Evolutionary conservation across 108 stramenopile genomes (phyloP).

Genomic region (Cyclotella baltica): DNA sequence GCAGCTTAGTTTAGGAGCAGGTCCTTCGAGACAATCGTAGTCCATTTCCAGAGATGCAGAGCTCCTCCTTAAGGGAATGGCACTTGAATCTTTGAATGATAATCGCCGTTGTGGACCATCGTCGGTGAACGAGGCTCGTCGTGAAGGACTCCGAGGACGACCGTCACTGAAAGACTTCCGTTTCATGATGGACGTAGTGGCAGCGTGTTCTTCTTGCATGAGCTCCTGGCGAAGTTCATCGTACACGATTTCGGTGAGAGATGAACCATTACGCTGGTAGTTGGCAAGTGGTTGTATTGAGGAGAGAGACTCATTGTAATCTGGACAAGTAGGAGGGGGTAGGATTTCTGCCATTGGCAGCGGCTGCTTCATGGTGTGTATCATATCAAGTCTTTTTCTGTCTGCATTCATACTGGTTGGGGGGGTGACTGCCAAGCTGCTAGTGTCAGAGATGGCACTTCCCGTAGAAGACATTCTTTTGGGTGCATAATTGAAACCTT

Average conservation of each 20-base stretch:
- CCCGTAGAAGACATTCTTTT: not conserved
- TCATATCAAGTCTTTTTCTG: not conserved
- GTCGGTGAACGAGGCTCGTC: not conserved
- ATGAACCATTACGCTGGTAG: not conserved
- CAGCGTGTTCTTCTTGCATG: not conserved
- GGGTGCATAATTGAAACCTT: not conserved
- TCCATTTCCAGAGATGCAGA: not conserved
- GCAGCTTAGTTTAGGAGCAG: not conserved
- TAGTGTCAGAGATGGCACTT: not conserved
- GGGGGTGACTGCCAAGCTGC: not conserved
- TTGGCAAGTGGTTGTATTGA: not conserved
- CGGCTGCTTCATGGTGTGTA: not conserved
- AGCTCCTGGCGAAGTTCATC: not conserved
- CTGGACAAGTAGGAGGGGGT: not conserved
- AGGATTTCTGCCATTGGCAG: not conserved
- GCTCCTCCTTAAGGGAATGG: not conserved
- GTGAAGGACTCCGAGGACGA: not conserved
- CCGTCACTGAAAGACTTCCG: not conserved
- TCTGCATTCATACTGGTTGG: too few relatives aligned
- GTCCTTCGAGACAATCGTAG: slow-evolving; percentile 1
- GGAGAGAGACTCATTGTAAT: not conserved
- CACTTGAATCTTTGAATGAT: not conserved
- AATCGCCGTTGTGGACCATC: too few relatives aligned
- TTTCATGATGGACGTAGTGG: not conserved
- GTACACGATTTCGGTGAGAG: not conserved